Percentiles rank a stretch among this genome's conserved stretches.
Conservation (phyloP, 495 filamentous ascomycete species). For the Parathielavia hyrcaniae region DNA sequence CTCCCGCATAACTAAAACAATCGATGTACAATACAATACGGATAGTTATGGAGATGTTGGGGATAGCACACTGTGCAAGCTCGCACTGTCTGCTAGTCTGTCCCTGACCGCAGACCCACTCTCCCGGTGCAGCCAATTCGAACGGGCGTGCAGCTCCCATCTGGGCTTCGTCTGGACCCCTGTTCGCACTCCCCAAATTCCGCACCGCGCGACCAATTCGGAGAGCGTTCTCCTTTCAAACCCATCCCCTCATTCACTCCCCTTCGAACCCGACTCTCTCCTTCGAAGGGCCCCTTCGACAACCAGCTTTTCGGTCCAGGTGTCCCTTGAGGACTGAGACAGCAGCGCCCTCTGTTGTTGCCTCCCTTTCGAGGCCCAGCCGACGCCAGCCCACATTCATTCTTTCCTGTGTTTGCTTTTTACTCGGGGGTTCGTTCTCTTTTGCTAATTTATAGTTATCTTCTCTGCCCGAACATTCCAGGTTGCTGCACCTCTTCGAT, state of each 20-base stretch:
- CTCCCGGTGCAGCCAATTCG: conserved; percentile 8
- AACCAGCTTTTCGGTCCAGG: neutral
- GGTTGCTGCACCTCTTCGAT: neutral
- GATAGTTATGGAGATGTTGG: too few species aligned
- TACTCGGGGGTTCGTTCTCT: neutral
- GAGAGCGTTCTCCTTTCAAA: conserved; percentile 2
- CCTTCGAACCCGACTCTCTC: conserved; percentile 1
- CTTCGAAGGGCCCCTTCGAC: neutral
- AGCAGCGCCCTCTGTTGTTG: neutral
- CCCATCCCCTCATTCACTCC: conserved; percentile 10
- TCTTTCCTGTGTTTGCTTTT: neutral
- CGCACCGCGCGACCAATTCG: conserved; percentile 10
- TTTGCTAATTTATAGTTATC: neutral
- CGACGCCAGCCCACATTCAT: conserved; percentile 9
- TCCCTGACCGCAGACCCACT: neutral
- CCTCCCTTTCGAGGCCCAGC: neutral
- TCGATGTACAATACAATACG: too few species aligned
- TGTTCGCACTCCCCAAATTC: conserved; percentile 6
- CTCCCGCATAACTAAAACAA: too few species aligned
- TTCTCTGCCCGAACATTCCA: neutral
- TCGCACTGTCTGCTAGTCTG: too few species aligned
- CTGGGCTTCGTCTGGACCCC: neutral
- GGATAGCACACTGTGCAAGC: neutral
- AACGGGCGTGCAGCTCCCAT: neutral
- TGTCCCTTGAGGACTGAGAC: neutral